phyloP scores from a whole-genome alignment of 345 rosid genomes.

The Populus tremula region DNA sequence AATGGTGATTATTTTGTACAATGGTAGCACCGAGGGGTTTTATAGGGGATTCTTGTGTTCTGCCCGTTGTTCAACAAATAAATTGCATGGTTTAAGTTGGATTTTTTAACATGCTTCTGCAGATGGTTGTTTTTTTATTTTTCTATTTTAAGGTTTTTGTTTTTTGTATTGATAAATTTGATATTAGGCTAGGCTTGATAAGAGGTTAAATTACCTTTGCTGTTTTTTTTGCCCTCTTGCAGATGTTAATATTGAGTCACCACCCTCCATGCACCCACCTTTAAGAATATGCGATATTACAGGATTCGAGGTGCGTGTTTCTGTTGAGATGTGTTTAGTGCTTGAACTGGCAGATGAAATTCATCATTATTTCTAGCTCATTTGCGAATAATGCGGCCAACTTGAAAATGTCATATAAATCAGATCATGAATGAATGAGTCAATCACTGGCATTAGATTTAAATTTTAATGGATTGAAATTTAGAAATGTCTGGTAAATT shows the following conservation, averaged over 20 bases:
- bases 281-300: conserved; percentile 84
- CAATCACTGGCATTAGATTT: too few relatives aligned
- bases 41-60: background rate
- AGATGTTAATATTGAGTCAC: conserved; percentile 82
- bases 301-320: conserved; percentile 66
- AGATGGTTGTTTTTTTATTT: background rate
- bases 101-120: background rate
- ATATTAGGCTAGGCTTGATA: background rate
- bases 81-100: background rate
- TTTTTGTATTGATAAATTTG: background rate
- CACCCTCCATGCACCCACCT: conserved; percentile 79
- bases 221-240: too few relatives aligned
- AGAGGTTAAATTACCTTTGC: too few relatives aligned
- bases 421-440: too few relatives aligned
- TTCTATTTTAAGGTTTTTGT: background rate
- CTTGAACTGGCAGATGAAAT: background rate
- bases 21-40: background rate
- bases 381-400: background rate
- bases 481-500: too few relatives aligned
- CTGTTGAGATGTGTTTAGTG: background rate
- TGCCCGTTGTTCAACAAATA: background rate
- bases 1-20: background rate
- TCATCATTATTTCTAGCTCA: background rate
- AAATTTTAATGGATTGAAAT: too few relatives aligned
- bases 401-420: too few relatives aligned